Evolutionary conservation across 2,329 filamentous ascomycete genomes (phyloP).

Genomic region (Penicillium concentricum): DNA sequence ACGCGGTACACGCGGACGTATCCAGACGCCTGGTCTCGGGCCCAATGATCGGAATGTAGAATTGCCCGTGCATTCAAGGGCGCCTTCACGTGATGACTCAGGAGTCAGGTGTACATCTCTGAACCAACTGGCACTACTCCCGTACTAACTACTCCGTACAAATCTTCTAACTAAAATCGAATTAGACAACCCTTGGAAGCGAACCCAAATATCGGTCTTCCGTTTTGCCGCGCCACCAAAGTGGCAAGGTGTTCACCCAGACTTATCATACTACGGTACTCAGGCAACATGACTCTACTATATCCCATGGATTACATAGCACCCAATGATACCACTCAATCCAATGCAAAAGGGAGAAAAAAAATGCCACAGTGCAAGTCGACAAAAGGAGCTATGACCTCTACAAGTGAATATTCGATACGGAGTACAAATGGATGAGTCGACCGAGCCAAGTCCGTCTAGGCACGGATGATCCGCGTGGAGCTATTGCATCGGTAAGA

Average conservation of each 20-base stretch:
- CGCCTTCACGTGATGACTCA: not conserved
- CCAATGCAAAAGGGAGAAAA: not conserved
- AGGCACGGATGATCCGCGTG: constrained; percentile 16
- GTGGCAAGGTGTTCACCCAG: constrained; percentile 10
- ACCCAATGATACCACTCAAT: not conserved
- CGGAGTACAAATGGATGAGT: constrained; percentile 14
- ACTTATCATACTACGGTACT: constrained; percentile 5
- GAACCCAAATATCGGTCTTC: not conserved
- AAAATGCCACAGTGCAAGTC: not conserved
- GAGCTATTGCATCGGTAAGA: constrained; percentile 10
- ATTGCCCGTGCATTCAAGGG: not conserved
- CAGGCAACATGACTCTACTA: not conserved
- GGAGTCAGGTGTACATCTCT: not conserved
- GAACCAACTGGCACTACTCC: too few species aligned
- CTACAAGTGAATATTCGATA: constrained; percentile 6
- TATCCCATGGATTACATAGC: not conserved
- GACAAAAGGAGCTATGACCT: constrained; percentile 1
- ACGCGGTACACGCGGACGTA: not conserved
- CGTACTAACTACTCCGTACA: not conserved
- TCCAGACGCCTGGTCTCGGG: not conserved
- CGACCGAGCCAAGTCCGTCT: constrained; percentile 13
- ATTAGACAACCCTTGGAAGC: not conserved
- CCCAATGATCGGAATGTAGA: not conserved
- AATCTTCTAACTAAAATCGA: not conserved
- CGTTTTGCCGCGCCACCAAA: constrained; percentile 2